Conservation (phyloP, 306 rosid genomes). For the Dalbergia oliveri region DNA sequence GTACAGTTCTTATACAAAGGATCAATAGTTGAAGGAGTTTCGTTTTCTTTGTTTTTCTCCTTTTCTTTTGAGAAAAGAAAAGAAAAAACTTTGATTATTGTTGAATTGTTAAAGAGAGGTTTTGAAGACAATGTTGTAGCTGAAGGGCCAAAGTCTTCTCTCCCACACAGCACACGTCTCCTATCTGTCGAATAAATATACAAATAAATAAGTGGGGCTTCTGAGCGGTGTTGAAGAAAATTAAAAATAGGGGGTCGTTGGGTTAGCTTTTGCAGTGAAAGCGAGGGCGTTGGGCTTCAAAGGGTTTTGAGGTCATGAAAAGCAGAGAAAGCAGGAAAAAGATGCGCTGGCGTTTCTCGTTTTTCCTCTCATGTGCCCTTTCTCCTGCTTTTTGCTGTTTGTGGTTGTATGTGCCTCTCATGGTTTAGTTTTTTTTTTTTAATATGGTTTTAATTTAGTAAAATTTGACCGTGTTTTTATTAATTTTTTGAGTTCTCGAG, state of each 20-base stretch:
- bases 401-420: background rate
- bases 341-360: conserved; percentile 58
- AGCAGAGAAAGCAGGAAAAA: conserved; percentile 70
- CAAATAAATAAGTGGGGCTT: conserved; percentile 35
- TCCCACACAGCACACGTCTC: conserved; percentile 6
- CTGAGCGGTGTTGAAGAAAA: conserved; percentile 27
- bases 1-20: conserved; percentile 71
- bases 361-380: conserved; percentile 52
- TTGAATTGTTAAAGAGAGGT: conserved; percentile 20
- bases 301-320: conserved; percentile 55
- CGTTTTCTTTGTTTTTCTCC: background rate
- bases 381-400: conserved; percentile 47
- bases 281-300: conserved; percentile 47
- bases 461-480: conserved; percentile 31
- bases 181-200: conserved; percentile 31
- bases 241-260: conserved; percentile 38
- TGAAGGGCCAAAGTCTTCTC: conserved; percentile 12
- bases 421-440: background rate
- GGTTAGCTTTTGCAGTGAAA: conserved; percentile 58
- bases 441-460: background rate
- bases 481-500: conserved; percentile 36
- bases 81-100: background rate
- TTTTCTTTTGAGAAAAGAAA: background rate
- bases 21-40: conserved; percentile 43
- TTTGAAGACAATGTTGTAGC: conserved; percentile 29